A percentile compares a stretch with the other conserved stretches of the same genome.
phyloP scores from a whole-genome alignment of 495 filamentous ascomycete genomes.

The Penicillium waksmanii region DNA sequence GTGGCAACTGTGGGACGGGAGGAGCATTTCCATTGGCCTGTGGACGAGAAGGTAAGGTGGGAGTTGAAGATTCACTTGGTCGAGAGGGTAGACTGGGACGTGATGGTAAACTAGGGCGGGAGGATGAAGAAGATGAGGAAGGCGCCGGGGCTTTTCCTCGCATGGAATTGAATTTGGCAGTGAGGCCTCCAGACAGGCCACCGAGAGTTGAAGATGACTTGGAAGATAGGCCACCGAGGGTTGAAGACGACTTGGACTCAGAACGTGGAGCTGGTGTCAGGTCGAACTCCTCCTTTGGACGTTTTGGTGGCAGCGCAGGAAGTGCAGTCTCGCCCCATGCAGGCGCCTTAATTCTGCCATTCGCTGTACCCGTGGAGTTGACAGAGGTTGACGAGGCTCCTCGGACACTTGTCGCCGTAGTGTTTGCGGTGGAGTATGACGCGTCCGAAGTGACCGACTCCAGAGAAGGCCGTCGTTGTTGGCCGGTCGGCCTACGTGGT shows the following conservation, averaged over 20 bases:
- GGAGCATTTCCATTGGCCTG: slow-evolving; percentile 3
- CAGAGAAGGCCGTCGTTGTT: slow-evolving; percentile 31
- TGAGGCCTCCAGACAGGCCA: slow-evolving; percentile 24
- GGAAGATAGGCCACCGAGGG: slow-evolving; percentile 23
- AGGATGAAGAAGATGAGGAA: slow-evolving; percentile 19
- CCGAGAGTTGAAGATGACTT: slow-evolving; percentile 19
- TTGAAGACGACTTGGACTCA: slow-evolving; percentile 21
- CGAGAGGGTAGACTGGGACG: slow-evolving; percentile 12
- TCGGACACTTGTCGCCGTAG: slow-evolving; percentile 39
- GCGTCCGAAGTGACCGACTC: slow-evolving; percentile 45
- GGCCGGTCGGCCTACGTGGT: slow-evolving; percentile 44
- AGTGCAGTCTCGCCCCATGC: slow-evolving; percentile 49
- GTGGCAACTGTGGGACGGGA: slow-evolving; percentile 35
- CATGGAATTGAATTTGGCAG: slow-evolving; percentile 25
- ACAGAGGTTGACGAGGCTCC: slow-evolving; percentile 39
- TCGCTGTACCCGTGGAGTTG: slow-evolving; percentile 24
- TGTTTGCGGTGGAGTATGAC: slow-evolving; percentile 39
- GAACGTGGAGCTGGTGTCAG: slow-evolving; percentile 27
- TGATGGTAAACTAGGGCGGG: slow-evolving; percentile 20
- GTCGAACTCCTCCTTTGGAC: slow-evolving; percentile 27
- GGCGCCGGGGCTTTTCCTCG: slow-evolving; percentile 23
- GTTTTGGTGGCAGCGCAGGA: slow-evolving; percentile 49
- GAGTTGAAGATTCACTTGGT: slow-evolving; percentile 10
- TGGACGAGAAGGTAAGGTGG: slow-evolving; percentile 15
- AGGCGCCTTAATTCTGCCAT: slow-evolving; percentile 42